A percentile compares a stretch with the other conserved stretches of the same genome.
Conservation (phyloP, 2,329 filamentous ascomycete species). For the Tricladium varicosporioides region DNA sequence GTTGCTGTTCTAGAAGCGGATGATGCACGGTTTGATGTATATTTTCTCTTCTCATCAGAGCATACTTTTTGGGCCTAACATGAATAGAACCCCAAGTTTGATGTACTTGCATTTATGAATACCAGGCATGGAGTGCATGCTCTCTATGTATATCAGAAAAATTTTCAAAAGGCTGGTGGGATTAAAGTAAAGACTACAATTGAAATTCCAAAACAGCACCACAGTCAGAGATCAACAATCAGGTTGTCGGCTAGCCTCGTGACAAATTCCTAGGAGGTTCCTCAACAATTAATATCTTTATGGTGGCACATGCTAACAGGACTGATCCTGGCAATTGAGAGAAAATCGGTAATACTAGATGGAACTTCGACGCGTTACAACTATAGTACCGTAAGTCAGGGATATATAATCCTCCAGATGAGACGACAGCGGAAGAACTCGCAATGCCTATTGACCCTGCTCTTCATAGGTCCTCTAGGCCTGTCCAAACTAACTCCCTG, state of each 20-base stretch:
- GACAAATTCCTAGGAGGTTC: conserved; percentile 37
- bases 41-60: not conserved
- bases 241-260: conserved; percentile 25
- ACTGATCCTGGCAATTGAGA: conserved; percentile 39
- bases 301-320: conserved; percentile 20
- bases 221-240: conserved; percentile 1
- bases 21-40: conserved; percentile 27
- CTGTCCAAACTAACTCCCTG: conserved; percentile 24
- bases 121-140: conserved; percentile 28
- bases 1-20: conserved; percentile 43
- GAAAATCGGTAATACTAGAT: conserved; percentile 40
- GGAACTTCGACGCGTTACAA: conserved; percentile 37
- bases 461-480: conserved; percentile 14
- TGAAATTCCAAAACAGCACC: not conserved
- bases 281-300: conserved; percentile 37
- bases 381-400: conserved; percentile 36
- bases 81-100: conserved; percentile 33
- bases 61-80: not conserved
- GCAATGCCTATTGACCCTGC: not conserved
- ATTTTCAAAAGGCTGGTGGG: not conserved
- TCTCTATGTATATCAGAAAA: conserved; percentile 22
- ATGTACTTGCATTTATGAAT: conserved; percentile 35
- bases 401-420: conserved; percentile 7
- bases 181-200: not conserved
- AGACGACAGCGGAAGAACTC: not conserved